Percentiles rank a stretch among this genome's conserved stretches.
Conservation (phyloP, 495 filamentous ascomycete species). For the Penicillium flavigenum region DNA sequence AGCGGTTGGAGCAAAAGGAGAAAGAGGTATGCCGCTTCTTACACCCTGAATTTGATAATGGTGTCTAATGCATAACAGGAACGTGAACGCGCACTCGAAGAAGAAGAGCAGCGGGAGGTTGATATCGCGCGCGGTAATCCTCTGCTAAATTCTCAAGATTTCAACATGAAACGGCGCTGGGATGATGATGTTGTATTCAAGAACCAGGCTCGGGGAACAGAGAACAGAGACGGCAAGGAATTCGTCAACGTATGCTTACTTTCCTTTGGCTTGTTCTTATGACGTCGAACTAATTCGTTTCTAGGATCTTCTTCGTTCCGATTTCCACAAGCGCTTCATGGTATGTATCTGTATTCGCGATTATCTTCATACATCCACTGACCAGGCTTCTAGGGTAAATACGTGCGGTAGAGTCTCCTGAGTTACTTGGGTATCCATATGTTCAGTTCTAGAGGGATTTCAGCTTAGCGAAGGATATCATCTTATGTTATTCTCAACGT, state of each 20-base stretch:
- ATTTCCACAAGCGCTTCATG: conserved; percentile 99
- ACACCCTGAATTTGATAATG: neutral
- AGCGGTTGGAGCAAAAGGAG: conserved; percentile 81
- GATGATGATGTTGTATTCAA: conserved; percentile 99
- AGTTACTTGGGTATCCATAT: neutral
- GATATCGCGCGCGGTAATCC: conserved; percentile 94
- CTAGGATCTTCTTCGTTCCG: conserved; percentile 85
- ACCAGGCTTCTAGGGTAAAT: conserved; percentile 54
- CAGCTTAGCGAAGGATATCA: conserved; percentile 9
- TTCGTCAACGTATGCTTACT: conserved; percentile 79
- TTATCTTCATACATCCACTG: conserved; percentile 25
- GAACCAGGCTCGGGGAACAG: conserved; percentile 94
- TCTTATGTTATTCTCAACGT: neutral
- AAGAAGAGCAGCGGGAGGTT: conserved; percentile 77
- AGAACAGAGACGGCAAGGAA: conserved; percentile 90
- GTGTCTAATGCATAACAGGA: conserved; percentile 49
- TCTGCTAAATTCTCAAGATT: conserved; percentile 67
- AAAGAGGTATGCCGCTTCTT: conserved; percentile 58
- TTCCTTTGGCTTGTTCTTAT: neutral
- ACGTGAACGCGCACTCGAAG: conserved; percentile 68
- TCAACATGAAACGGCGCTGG: conserved; percentile 64
- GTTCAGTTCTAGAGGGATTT: neutral
- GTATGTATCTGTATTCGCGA: conserved; percentile 44
- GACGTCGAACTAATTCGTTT: conserved; percentile 23
- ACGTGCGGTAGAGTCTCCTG: conserved; percentile 54